Base-by-base conservation (phyloP, 352 stramenopile genomes). In the Phytophthora citrophthora region DNA sequence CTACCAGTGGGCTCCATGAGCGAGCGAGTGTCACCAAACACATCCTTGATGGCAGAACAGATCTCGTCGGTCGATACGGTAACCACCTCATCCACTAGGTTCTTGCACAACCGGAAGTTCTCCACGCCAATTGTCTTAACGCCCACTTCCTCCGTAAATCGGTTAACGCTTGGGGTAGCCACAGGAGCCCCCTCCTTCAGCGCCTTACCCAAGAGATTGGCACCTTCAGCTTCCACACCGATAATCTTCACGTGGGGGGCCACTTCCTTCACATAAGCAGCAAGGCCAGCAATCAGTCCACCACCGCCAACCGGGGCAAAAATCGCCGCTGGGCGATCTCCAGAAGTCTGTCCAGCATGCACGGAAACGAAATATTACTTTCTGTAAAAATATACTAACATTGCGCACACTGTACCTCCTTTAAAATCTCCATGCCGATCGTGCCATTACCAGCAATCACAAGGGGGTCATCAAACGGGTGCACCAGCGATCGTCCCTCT, bases 391-490 rank as follows among this genome's bases (percentile, higher is more conserved):
- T 13, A 34, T 34, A 34, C 29, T 1, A 11, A 12, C 9, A 34
- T 13, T 34, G 29, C 29, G 12, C 29, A 13, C 29, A 34, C 31
- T 38, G 11, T 60, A 88, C 77, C 68, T 94, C 84, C 53, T 94
- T 89, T 38, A 96, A 60, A 43, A 97, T 95, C 72, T 98, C 94
- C 90, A 98, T 96, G 44, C 89, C 97, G 59, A 99, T 93, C 0
- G 97, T 99, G 43, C 97, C 97, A 54, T 99, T 98, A 32, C 97
- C 97, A 26, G 97, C 97, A 76, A 99, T 99, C 44, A 99, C 94
- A 51, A 96, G 76, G 12, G 95, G 95, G 72, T 99, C 97, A 73
- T 99, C 96, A 72, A 99, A 99, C 29, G 97, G 97, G 72, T 99
- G 97, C 31, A 99, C 90, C 53, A 99, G 91, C 26, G 94, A 96